Percentiles rank a stretch among this genome's conserved stretches.
Conservation (phyloP, 441 rosid species). For the Euphorbia corollata region DNA sequence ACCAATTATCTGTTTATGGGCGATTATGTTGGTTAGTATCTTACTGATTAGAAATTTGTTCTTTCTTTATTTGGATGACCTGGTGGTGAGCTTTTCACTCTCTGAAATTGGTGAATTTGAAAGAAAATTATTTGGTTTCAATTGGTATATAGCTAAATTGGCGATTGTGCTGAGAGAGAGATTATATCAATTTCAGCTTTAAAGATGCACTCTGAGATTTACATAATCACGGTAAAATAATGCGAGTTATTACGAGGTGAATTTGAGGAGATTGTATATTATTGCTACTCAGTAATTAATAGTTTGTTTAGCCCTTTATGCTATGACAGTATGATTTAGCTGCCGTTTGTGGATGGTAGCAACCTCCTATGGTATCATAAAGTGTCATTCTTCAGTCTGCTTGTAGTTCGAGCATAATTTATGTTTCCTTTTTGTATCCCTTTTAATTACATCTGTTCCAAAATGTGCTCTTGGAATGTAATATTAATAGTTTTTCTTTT, state of each 20-base stretch:
- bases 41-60: not conserved
- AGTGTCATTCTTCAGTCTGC: not conserved
- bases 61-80: not conserved
- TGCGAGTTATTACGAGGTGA: not conserved
- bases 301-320: not conserved
- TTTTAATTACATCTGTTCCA: not conserved
- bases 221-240: not conserved
- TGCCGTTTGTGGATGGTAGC: not conserved
- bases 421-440: not conserved
- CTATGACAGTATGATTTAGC: not conserved
- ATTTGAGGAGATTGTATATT: not conserved
- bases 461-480: not conserved
- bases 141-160: not conserved
- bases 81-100: not conserved
- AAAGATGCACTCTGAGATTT: not conserved
- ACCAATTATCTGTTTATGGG: slow-evolving; percentile 94
- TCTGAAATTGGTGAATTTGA: slow-evolving; percentile 4
- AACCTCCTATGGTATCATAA: not conserved
- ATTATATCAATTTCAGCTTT: not conserved
- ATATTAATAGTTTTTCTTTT: not conserved
- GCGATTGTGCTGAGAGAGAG: not conserved
- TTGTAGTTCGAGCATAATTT: not conserved
- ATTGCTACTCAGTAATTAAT: not conserved
- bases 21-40: slow-evolving; percentile 70
- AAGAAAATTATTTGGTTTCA: not conserved